Evolutionary conservation across 305 asterid species (phyloP).

Genomic region (Salvia sclarea): DNA sequence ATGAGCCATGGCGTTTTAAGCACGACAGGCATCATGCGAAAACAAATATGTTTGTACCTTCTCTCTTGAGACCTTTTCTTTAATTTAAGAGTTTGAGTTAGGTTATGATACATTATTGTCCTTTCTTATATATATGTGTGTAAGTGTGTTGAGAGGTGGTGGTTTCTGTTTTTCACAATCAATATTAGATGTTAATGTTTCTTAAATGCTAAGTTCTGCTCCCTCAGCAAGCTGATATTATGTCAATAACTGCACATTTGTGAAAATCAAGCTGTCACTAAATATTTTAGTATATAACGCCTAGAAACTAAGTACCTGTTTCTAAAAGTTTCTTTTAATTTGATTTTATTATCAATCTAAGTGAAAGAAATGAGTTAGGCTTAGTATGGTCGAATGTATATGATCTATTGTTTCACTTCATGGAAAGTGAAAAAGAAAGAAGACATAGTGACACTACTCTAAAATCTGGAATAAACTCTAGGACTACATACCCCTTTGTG

Average conservation of each 20-base stretch:
- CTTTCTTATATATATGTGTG: too few relatives aligned
- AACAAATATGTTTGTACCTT: constrained; percentile 80
- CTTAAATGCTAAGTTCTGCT: constrained; percentile 22
- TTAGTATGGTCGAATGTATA: not conserved
- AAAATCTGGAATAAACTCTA: not conserved
- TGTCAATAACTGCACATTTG: not conserved
- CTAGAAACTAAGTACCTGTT: not conserved
- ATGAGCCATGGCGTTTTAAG: constrained; percentile 97
- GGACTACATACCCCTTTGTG: not conserved
- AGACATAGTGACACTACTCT: not conserved
- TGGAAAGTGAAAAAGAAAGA: not conserved
- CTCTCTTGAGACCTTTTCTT: constrained; percentile 26
- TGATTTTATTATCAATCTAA: not conserved
- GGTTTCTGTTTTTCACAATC: not conserved
- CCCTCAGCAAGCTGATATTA: not conserved
- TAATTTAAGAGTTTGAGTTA: not conserved
- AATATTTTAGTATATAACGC: not conserved
- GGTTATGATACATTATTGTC: constrained; percentile 4
- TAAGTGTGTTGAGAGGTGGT: not conserved
- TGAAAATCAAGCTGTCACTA: too few relatives aligned
- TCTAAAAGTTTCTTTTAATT: not conserved
- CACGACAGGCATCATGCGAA: constrained; percentile 97
- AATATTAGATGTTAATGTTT: not conserved
- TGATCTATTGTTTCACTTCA: not conserved
- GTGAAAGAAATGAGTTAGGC: not conserved